phyloP scores from a whole-genome alignment of 371 early-diverging fungal genomes.

The Scutellospora calospora region DNA sequence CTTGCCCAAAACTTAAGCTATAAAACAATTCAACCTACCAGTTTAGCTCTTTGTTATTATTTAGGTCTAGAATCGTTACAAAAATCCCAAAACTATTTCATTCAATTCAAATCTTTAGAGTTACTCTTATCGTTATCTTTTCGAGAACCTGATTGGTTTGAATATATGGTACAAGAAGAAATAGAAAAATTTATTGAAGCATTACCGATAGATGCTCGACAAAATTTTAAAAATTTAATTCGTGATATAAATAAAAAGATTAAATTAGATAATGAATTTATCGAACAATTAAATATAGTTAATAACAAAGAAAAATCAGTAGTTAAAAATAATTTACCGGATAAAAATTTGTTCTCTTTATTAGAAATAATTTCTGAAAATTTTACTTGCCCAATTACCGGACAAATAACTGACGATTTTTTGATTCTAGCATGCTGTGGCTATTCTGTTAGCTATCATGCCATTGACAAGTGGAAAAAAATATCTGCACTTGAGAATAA shows the following conservation, averaged over 20 bases:
- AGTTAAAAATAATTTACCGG: no score
- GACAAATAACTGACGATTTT: not conserved
- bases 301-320: no score
- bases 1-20: not conserved
- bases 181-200: no score
- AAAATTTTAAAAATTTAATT: no score
- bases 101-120: slow-evolving; percentile 24
- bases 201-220: no score
- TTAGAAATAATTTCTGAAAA: not conserved
- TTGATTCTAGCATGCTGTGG: not conserved
- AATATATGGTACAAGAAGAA: no score
- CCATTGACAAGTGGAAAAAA: no score
- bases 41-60: slow-evolving; percentile 11
- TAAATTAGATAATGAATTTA: not conserved
- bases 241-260: not conserved
- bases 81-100: not conserved
- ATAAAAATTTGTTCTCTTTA: not conserved
- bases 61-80: slow-evolving; percentile 2
- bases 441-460: no score
- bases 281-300: no score
- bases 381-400: not conserved
- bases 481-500: no score
- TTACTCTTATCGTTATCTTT: slow-evolving; percentile 9
- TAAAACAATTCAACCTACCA: not conserved
- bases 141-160: no score